Conservation (phyloP, 805 yeast species). For the Ogataea populi-albae region DNA sequence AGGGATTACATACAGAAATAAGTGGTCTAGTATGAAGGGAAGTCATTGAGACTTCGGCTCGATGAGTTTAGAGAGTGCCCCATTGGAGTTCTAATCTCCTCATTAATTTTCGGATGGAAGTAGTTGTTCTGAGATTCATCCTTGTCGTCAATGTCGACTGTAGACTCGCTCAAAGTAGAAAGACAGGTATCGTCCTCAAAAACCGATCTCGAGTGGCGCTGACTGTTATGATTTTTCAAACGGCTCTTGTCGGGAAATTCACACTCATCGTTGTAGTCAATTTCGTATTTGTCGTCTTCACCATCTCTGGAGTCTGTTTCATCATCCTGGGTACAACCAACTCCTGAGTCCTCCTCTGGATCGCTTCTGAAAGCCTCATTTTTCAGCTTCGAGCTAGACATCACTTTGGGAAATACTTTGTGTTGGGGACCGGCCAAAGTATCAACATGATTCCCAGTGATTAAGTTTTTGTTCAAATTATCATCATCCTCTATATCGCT, state of each 20-base stretch:
- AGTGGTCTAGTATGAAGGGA: background rate
- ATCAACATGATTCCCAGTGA: conserved; percentile 1
- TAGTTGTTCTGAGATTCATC: conserved; percentile 51
- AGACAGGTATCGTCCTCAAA: no score
- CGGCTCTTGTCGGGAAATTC: conserved; percentile 2
- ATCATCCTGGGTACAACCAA: no score
- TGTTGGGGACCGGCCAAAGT: no score
- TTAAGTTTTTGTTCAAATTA: conserved; percentile 13
- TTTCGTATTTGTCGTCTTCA: conserved; percentile 27
- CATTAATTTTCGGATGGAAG: conserved; percentile 47
- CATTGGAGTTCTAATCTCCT: conserved; percentile 30
- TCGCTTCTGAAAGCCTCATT: conserved; percentile 11
- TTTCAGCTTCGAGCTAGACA: conserved; percentile 18
- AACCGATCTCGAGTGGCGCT: no score
- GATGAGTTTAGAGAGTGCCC: conserved; percentile 8
- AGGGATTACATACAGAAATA: conserved; percentile 1
- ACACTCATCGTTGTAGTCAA: conserved; percentile 32
- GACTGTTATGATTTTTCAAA: no score
- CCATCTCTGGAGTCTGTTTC: no score
- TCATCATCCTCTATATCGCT: conserved; percentile 25
- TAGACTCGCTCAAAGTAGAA: conserved; percentile 33
- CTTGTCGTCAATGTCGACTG: conserved; percentile 46
- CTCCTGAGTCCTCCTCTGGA: no score
- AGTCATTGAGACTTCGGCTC: conserved; percentile 4
- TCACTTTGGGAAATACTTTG: no score